Base-by-base conservation (phyloP, 192 early-diverging fungal species). In the Umbelopsis sp. region DNA sequence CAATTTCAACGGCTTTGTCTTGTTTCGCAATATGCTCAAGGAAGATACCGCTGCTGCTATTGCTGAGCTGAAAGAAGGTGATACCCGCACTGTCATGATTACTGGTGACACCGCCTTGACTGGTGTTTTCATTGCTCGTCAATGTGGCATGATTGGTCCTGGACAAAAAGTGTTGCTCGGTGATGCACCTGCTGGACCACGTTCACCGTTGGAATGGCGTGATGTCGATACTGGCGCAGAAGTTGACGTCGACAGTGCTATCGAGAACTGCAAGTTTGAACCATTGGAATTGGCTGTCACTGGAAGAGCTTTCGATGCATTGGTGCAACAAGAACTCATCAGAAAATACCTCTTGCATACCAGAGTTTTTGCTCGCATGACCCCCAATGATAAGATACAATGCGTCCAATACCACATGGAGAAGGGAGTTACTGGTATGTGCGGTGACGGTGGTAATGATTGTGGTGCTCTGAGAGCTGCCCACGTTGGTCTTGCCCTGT, bases 401-500 rank as follows among this genome's bases (percentile, higher is more conserved):
- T 89, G 88, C 67, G 91, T 94, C 30, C 80, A 86, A 49, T 68
- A 89, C 46, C 91, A 93, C 65, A 93, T 95, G 92, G 90, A 91
- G 74, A 85, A 88, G 13, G 86, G 82, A 2, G 86, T 95, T 44
- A 91, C 90, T 12, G 92, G 88, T 55, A 95, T 95, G 93, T 93
- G 92, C 76, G 93, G 93, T 69, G 93, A 95, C 71, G 93, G 92
- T 76, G 91, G 91, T 27, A 95, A 95, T 78, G 93, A 95, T 77
- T 90, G 90, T 70, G 93, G 91, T 47, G 93, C 93, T 7, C 72
- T 95, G 58, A 87, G 91, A 21, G 90, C 91, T 6, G 88, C 92
- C 2, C 93, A 95, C 74, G 91, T 89, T 21, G 93, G 93, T 33
- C 70, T 95, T 9, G 93, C 93, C 27, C 79, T 95, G 47, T 90